Evolutionary conservation across 106 monocot species (phyloP).

Genomic region (Acorus gramineus): DNA sequence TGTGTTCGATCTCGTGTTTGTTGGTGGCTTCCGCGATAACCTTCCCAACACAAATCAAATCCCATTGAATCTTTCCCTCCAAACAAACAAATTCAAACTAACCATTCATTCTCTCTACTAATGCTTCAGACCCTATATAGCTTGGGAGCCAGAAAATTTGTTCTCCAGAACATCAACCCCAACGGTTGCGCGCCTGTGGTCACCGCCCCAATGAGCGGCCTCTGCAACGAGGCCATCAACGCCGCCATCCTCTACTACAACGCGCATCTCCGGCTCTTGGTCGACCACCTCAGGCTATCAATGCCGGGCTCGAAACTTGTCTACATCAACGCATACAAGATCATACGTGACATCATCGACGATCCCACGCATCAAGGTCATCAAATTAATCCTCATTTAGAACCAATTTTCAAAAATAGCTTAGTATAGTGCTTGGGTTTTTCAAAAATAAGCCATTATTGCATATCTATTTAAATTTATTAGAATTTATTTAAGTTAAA

Average conservation of each 20-base stretch:
- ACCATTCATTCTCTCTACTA: neutral
- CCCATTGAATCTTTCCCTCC: too few species aligned
- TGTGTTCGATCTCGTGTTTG: too few species aligned
- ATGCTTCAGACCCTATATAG: constrained; percentile 33
- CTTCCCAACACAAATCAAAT: neutral
- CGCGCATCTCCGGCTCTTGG: constrained; percentile 24
- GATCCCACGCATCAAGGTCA: constrained; percentile 27
- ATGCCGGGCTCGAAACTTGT: constrained; percentile 40
- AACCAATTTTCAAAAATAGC: neutral
- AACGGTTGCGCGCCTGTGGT: constrained; percentile 62
- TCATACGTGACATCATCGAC: constrained; percentile 36
- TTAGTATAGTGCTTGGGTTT: too few species aligned
- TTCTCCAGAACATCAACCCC: constrained; percentile 41
- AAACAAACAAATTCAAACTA: too few species aligned
- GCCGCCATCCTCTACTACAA: constrained; percentile 56
- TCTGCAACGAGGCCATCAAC: constrained; percentile 50
- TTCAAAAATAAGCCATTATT: too few species aligned
- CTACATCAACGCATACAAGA: constrained; percentile 48
- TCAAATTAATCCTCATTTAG: constrained; percentile 9
- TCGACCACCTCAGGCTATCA: neutral
- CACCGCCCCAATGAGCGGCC: constrained; percentile 15
- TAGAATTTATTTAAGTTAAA: too few species aligned
- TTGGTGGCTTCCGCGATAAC: too few species aligned
- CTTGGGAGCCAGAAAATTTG: constrained; percentile 60
- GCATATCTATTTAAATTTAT: too few species aligned